phyloP scores from a whole-genome alignment of 495 filamentous ascomycete genomes.

The Pyronema omphalodes region DNA sequence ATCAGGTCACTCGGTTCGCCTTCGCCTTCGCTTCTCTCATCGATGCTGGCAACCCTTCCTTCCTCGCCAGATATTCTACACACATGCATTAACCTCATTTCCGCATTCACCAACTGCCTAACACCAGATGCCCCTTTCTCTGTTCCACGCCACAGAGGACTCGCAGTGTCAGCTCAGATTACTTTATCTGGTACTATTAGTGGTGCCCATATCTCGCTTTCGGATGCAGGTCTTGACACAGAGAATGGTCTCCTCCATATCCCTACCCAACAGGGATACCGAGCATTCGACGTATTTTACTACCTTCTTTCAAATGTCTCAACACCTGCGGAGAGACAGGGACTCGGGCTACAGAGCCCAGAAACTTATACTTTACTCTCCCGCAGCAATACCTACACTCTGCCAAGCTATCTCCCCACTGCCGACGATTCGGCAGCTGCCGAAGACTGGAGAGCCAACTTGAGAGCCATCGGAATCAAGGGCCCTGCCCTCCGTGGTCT shows the following conservation, averaged over 20 bases:
- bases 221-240: constrained; percentile 77
- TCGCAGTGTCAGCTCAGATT: constrained; percentile 65
- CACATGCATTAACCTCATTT: constrained; percentile 56
- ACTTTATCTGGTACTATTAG: constrained; percentile 62
- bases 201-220: constrained; percentile 56
- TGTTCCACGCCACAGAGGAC: constrained; percentile 57
- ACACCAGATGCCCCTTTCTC: constrained; percentile 72
- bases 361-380: constrained; percentile 61
- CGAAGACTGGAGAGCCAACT: constrained; percentile 68
- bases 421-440: constrained; percentile 85
- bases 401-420: constrained; percentile 77
- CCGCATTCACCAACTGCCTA: constrained; percentile 70
- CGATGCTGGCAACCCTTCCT: constrained; percentile 66
- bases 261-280: constrained; percentile 58
- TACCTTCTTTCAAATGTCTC: constrained; percentile 82
- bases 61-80: constrained; percentile 53
- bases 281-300: constrained; percentile 98
- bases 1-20: constrained; percentile 73
- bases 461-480: constrained; percentile 84
- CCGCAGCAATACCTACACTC: constrained; percentile 66
- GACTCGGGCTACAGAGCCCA: constrained; percentile 64
- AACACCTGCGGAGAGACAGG: constrained; percentile 78
- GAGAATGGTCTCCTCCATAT: constrained; percentile 62
- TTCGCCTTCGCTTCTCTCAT: constrained; percentile 63
- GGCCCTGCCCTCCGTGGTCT: constrained; percentile 61